phyloP scores from a whole-genome alignment of 176 grass and related monocot species.

The Musa schizocarpa region DNA sequence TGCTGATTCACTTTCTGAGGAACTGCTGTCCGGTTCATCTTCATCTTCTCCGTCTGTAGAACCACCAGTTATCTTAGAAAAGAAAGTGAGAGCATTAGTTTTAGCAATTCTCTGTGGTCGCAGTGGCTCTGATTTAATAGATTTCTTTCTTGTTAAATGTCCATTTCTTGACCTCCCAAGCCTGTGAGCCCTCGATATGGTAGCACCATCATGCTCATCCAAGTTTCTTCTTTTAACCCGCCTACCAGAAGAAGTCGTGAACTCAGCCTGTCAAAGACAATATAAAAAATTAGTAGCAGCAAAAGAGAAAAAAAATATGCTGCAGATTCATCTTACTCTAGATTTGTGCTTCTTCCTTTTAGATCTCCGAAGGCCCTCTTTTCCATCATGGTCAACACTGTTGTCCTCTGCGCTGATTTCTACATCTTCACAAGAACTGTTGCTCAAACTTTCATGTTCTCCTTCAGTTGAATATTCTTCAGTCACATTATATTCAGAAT shows the following conservation, averaged over 20 bases:
- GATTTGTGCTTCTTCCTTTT: conserved; percentile 69
- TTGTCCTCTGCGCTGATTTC: conserved; percentile 48
- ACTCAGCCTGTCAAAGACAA: conserved; percentile 40
- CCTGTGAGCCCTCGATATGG: conserved; percentile 45
- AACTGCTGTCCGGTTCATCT: conserved; percentile 27
- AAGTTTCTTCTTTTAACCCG: conserved; percentile 77
- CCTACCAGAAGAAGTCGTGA: conserved; percentile 88
- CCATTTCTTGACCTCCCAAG: conserved; percentile 48
- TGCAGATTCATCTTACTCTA: conserved; percentile 39
- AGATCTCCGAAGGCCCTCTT: conserved; percentile 49
- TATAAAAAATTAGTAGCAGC: conserved; percentile 18
- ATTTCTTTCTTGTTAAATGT: conserved; percentile 52
- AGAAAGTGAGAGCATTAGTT: conserved; percentile 60
- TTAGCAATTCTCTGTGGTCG: conserved; percentile 82
- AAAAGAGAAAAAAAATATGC: neutral
- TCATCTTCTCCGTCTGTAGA: conserved; percentile 48
- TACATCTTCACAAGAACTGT: conserved; percentile 46
- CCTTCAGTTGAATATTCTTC: conserved; percentile 72
- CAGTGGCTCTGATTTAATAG: conserved; percentile 50
- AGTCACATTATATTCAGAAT: conserved; percentile 91
- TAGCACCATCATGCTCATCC: conserved; percentile 46
- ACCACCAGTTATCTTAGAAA: conserved; percentile 75
- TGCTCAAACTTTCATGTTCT: conserved; percentile 57
- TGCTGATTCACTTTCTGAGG: conserved; percentile 20
- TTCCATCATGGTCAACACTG: conserved; percentile 29